These are phyloP conservation scores for Gossypium armourianum DNA, from an alignment of 441 rosid species.

Conservation along the genomic window DNA sequence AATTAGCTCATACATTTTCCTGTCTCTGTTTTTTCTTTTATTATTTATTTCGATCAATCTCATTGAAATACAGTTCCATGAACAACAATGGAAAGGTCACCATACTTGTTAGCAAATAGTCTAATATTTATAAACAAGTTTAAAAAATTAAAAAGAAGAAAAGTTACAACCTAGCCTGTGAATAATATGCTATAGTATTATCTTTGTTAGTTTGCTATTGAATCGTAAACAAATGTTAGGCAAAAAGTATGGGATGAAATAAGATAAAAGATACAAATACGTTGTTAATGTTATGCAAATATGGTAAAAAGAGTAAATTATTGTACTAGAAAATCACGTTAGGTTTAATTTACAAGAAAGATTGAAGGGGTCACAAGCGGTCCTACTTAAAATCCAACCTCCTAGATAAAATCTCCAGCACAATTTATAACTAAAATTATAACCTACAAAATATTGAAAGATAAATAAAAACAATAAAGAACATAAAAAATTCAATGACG, in stretches of 20 bases:
- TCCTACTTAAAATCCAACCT: neutral
- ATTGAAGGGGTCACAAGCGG: too few relatives aligned
- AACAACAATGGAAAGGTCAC: neutral
- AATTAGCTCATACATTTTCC: neutral
- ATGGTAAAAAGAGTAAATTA: too few relatives aligned
- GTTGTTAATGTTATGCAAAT: too few relatives aligned
- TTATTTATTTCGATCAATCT: neutral
- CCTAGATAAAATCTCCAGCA: neutral
- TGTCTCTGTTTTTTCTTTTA: neutral
- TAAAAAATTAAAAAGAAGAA: neutral
- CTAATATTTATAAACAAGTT: neutral
- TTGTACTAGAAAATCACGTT: too few relatives aligned
- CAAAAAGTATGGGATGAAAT: too few relatives aligned
- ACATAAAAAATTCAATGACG: too few relatives aligned
- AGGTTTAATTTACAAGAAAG: too few relatives aligned
- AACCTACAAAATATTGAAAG: too few relatives aligned
- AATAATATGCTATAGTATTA: neutral
- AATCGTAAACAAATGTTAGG: too few relatives aligned
- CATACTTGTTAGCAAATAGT: neutral
- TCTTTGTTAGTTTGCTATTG: neutral
- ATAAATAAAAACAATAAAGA: too few relatives aligned
- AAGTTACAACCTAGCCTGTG: neutral
- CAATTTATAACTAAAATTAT: too few relatives aligned
- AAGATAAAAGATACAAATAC: too few relatives aligned
- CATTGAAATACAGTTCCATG: neutral